Conservation (phyloP, 345 rosid genomes). For the Arabidopsis thaliana region TAIR10.1 NC_003074.8:2604501-2605000, state of each 20-base stretch:
- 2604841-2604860: conserved; percentile 26
- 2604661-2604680: conserved; percentile 36
- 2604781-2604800: conserved; percentile 33
- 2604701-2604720: conserved; percentile 14
- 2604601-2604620: conserved; percentile 36
- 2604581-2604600: conserved; percentile 37
- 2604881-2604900: conserved; percentile 22
- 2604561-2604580: background rate
- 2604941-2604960: background rate
- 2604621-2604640: conserved; percentile 54
- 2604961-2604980: conserved; percentile 19
- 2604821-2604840: conserved; percentile 13
- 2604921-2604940: conserved; percentile 14
- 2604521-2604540: conserved; percentile 28
- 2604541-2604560: conserved; percentile 29
- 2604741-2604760: conserved; percentile 7
- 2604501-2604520: background rate
- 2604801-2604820: conserved; percentile 17
- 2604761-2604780: conserved; percentile 36
- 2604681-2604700: conserved; percentile 25
- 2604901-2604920: background rate
- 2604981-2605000: conserved; percentile 18
- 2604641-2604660: conserved; percentile 54
- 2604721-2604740: conserved; percentile 11
- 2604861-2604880: conserved; percentile 34